Conservation (phyloP, 2,329 filamentous ascomycete genomes). For the Chaetomium globosum region DNA sequence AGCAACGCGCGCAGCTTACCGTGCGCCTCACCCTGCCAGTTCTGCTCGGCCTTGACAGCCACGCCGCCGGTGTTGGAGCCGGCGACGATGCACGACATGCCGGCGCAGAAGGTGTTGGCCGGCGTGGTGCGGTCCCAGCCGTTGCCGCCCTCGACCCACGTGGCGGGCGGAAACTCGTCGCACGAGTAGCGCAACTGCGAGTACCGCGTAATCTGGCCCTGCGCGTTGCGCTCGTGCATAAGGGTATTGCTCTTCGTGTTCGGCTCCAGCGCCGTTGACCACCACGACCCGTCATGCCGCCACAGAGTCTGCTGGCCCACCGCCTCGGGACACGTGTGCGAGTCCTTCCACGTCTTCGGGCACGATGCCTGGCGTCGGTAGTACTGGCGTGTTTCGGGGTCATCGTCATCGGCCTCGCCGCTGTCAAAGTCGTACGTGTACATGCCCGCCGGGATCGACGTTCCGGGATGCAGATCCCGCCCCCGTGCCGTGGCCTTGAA, state of each 20-base stretch:
- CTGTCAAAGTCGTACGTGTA: constrained; percentile 55
- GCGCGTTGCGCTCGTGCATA: no score
- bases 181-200: constrained; percentile 37
- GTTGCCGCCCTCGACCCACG: constrained; percentile 39
- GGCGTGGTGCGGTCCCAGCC: constrained; percentile 4
- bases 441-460: constrained; percentile 36
- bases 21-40: constrained; percentile 17
- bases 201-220: constrained; percentile 24
- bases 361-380: constrained; percentile 21
- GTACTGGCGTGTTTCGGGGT: neutral
- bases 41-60: constrained; percentile 32
- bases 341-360: constrained; percentile 22
- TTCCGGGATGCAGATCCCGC: constrained; percentile 22
- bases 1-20: neutral
- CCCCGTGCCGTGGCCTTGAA: constrained; percentile 25
- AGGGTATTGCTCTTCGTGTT: neutral
- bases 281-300: constrained; percentile 33
- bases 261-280: constrained; percentile 26
- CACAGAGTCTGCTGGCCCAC: constrained; percentile 22
- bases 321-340: constrained; percentile 24
- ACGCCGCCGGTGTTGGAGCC: neutral
- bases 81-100: constrained; percentile 18
- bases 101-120: constrained; percentile 30
- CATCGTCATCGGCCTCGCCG: constrained; percentile 17
- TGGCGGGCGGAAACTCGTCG: constrained; percentile 40